Evolutionary conservation across 495 filamentous ascomycete species (phyloP), one percentile per base, ranked within the genome.

Genomic region (Penicillium ucsense): DNA sequence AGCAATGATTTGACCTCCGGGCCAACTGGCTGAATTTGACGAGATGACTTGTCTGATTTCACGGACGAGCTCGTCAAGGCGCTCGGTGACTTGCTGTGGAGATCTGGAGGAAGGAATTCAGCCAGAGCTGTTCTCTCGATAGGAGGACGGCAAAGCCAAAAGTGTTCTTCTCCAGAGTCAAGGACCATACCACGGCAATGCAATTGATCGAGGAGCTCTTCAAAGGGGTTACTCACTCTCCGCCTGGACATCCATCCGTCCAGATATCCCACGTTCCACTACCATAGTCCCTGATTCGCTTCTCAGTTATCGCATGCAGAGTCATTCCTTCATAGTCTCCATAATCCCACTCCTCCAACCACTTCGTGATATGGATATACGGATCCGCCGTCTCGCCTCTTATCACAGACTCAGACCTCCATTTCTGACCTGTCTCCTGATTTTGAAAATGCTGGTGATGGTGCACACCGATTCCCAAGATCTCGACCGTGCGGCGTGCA

Each of bases 181-280:
- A 20, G 20, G 20, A 20, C 20, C 20, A 20, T 20, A 20, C 20
- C 20, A 20, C 20, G 20, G 20, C 20, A 20, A 20, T 20, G 2
- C 20, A 20, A 20, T 20, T 20, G 20, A 20, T 2, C 20, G 20
- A 20, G 20, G 20, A 20, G 20, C 20, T 20, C 20, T 20, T 20
- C 20, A 38, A 11, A 9, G 20, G 10, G 6, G 35, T 9, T 38
- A 43, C 51, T 34, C 43, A 54, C 52, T 54, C 52, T 46, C 52
- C 52, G 6, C 47, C 47, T n/a, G 52, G 52, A 49, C 63, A 64
- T 8, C 63, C 61, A 50, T 64, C 61, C 6, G 40, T 46, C 63
- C 63, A 66, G 10, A 66, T 66, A 60, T 59, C 57, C 63, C 63
- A 66, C 9, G 30, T 9, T 29, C 27, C 6, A 36, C 12, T 5